Conservation (phyloP, 768 basidiomycete genomes). For the Melanogaster broomeanus region DNA sequence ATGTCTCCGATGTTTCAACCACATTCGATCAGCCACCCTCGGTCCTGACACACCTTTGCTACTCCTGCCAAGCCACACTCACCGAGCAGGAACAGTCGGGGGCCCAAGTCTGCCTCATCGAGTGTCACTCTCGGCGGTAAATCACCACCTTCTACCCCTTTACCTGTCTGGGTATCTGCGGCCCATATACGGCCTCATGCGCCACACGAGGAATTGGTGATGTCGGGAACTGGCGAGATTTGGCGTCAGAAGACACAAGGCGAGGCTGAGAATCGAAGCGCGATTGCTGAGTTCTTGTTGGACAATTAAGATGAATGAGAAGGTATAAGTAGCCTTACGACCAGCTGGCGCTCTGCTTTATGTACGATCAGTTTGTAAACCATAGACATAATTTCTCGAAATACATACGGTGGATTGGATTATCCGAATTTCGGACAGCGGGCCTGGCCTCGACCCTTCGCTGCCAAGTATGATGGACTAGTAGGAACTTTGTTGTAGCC, state of each 20-base stretch:
- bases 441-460: too few relatives aligned
- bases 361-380: neutral
- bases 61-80: conserved; percentile 61
- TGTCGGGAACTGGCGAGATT: conserved; percentile 25
- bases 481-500: conserved; percentile 23
- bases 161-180: conserved; percentile 37
- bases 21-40: conserved; percentile 16
- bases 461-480: neutral
- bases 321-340: too few relatives aligned
- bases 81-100: conserved; percentile 58
- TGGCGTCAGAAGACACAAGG: conserved; percentile 34
- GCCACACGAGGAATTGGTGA: neutral
- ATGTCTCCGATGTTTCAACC: neutral
- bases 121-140: neutral
- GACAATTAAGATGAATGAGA: conserved; percentile 16
- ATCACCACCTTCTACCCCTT: conserved; percentile 15
- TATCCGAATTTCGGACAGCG: too few relatives aligned
- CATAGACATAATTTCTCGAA: neutral
- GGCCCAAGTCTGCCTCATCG: conserved; percentile 20
- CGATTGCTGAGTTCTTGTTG: conserved; percentile 42
- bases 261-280: conserved; percentile 37
- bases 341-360: neutral
- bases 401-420: too few relatives aligned
- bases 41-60: conserved; percentile 52
- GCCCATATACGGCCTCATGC: neutral